A percentile compares a stretch with the other conserved stretches of the same genome.
phyloP scores from a whole-genome alignment of 1,139 yeast genomes.

The Pneumocystis carinii region DNA sequence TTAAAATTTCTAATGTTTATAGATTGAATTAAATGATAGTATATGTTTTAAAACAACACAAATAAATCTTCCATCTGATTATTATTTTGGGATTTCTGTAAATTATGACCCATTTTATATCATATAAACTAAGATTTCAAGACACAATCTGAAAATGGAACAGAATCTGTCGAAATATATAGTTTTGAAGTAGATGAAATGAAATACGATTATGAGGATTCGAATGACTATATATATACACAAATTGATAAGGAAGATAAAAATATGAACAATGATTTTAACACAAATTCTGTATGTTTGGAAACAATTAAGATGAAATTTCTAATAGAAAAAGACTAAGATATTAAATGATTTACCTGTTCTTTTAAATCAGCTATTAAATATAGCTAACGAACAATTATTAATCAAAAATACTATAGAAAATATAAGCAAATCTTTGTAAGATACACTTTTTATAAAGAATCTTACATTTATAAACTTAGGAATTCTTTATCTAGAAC shows the following conservation, averaged over 20 bases:
- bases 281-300: background rate
- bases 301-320: background rate
- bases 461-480: background rate
- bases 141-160: background rate
- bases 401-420: background rate
- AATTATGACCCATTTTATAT: background rate
- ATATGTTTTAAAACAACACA: slow-evolving; percentile 25
- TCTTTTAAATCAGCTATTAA: background rate
- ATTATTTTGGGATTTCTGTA: slow-evolving; percentile 26
- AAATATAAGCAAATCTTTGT: background rate
- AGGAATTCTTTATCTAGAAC: background rate
- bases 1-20: slow-evolving; percentile 19
- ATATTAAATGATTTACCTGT: background rate
- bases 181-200: background rate
- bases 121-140: background rate
- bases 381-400: background rate
- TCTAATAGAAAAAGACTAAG: background rate
- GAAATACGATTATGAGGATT: background rate
- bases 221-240: background rate
- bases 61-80: slow-evolving; percentile 22
- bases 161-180: background rate
- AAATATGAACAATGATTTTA: background rate
- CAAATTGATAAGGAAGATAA: background rate
- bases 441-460: background rate
- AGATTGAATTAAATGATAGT: slow-evolving; percentile 26